These are phyloP conservation scores for Colletotrichum sp. DNA, from an alignment of 2,329 filamentous ascomycete genomes.

Conservation along the genomic window DNA sequence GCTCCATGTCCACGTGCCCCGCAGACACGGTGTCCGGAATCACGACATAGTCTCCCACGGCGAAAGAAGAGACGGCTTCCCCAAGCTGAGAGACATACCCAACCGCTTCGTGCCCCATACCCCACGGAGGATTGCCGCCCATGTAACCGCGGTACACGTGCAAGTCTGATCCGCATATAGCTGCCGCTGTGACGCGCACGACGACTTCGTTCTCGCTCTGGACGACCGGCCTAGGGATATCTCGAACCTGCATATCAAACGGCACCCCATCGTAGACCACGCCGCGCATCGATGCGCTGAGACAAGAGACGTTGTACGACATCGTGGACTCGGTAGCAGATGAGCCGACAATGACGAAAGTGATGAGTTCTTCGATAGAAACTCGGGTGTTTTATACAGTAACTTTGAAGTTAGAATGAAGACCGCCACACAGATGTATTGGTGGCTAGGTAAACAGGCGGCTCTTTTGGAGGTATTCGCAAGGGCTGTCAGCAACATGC, in stretches of 20 bases:
- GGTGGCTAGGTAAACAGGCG: no score
- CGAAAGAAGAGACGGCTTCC: conserved; percentile 32
- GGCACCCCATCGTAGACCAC: conserved; percentile 24
- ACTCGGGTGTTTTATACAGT: accelerated
- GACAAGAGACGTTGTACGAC: background rate
- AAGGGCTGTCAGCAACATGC: no score
- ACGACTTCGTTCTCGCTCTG: conserved; percentile 32
- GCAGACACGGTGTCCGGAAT: conserved; percentile 26
- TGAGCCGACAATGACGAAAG: no score
- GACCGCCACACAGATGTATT: no score
- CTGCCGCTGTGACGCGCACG: conserved; percentile 33
- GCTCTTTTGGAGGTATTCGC: no score
- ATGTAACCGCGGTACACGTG: conserved; percentile 32
- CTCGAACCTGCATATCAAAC: conserved; percentile 12
- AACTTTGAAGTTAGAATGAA: no score
- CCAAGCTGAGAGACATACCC: conserved; percentile 39
- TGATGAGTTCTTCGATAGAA: no score
- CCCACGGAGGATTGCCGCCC: conserved; percentile 12
- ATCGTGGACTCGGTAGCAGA: no score
- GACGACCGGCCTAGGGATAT: conserved; percentile 19
- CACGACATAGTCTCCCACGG: conserved; percentile 40
- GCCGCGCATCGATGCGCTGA: background rate
- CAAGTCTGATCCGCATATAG: conserved; percentile 37
- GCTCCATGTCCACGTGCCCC: background rate
- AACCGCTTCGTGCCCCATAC: conserved; percentile 45